Base-by-base conservation (phyloP, 2,329 filamentous ascomycete genomes). In the Talaromyces marneffei region DNA sequence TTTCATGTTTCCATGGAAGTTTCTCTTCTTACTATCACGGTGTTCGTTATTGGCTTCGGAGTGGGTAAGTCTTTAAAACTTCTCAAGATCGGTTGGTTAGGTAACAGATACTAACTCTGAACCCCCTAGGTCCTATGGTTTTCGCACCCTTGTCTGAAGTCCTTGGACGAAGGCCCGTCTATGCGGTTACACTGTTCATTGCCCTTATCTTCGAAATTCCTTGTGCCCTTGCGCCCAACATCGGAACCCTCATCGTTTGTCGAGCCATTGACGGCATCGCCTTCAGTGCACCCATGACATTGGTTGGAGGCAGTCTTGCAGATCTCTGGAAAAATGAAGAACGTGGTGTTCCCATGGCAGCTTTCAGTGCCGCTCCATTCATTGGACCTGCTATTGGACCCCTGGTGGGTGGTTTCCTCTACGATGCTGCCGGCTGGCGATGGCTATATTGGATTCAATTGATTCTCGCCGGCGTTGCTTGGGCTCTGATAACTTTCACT, bases 371-470 rank as follows among this genome's bases (percentile, higher is more conserved):
- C 2, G 90, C 90, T 0, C 91, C 91, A 0, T 94, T 94, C 71
- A 82, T 93, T 48, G 91, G 91, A 0, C 91, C 91, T 54, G 90
- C 89, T 1, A 87, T 90, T 65, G 88, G 88, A 63, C 88, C 89
- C 7, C 81, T 96, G 0, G 82, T 88, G 6, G 92, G 91, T 66
- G 91, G 90, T 10, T 95, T 86, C 71, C 79, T 94, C 1, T 82
- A 83, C 7, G 88, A 92, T 66, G 83, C 83, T 0, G 76, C 80
- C 0, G 87, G 87, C 39, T 94, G 91, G 91, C 79, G 90, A 66
- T 94, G 90, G 89, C 79, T 94, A 0, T 94, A 94, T 78, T 93
- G 89, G 88, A 84, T 96, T 67, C 90, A 93, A 70, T 79, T 94
- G 10, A 95, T 96, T 69, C 71, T 94, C 12, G 80, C 88, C 27